Evolutionary conservation across 2,329 filamentous ascomycete genomes (phyloP).

Genomic region (Daldinia eschscholtzii): DNA sequence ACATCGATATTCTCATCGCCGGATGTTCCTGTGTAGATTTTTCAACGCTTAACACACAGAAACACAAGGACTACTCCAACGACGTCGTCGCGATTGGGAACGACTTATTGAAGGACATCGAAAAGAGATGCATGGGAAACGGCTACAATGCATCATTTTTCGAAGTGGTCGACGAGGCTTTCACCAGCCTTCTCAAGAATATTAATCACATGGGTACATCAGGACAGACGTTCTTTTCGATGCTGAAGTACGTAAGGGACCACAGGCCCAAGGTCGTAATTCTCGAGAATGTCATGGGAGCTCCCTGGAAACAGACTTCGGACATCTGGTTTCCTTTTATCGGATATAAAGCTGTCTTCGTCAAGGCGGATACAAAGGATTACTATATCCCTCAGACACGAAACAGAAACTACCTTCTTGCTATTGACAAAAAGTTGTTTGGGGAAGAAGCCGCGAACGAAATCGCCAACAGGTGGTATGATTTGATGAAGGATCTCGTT

Average conservation of each 20-base stretch:
- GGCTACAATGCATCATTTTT: slow-evolving; percentile 2
- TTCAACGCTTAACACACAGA: slow-evolving; percentile 70
- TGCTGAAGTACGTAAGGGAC: slow-evolving; percentile 67
- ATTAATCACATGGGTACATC: slow-evolving; percentile 75
- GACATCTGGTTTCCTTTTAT: slow-evolving; percentile 56
- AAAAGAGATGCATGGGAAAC: slow-evolving; percentile 46
- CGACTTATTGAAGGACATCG: slow-evolving; percentile 59
- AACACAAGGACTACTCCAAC: slow-evolving; percentile 57
- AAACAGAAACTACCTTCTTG: slow-evolving; percentile 70
- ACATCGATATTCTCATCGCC: slow-evolving; percentile 75
- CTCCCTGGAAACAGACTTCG: slow-evolving; percentile 70
- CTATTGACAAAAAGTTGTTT: slow-evolving; percentile 60
- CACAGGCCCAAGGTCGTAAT: slow-evolving; percentile 74
- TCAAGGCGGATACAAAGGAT: slow-evolving; percentile 74
- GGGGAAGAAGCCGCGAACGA: slow-evolving; percentile 40
- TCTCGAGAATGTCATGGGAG: slow-evolving; percentile 76
- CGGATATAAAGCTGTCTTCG: slow-evolving; percentile 66
- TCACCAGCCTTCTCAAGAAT: slow-evolving; percentile 64
- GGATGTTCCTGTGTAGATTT: slow-evolving; percentile 84
- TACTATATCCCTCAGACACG: slow-evolving; percentile 81
- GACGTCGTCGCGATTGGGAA: background rate
- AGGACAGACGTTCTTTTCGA: slow-evolving; percentile 71
- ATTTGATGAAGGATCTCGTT: slow-evolving; percentile 61
- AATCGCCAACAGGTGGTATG: slow-evolving; percentile 58
- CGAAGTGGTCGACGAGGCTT: slow-evolving; percentile 43